These are phyloP conservation scores for Nitzschia sp. DNA, from an alignment of 108 stramenopile species.

Conservation along the genomic window DNA sequence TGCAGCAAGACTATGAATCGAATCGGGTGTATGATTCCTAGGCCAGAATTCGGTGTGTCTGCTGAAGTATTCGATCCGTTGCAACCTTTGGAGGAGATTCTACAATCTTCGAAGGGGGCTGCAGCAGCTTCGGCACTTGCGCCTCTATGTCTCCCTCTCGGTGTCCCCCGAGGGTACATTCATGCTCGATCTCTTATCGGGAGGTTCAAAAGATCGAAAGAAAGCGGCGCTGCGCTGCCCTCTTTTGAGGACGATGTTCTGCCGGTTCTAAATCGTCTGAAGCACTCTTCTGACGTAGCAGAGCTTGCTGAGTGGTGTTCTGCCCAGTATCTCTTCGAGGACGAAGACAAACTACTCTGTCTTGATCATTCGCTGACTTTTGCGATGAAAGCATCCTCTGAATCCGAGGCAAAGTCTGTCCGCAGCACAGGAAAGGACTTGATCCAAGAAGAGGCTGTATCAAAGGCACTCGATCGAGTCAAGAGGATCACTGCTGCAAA, in stretches of 20 bases:
- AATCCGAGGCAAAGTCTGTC: slow-evolving; percentile 43
- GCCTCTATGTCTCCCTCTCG: slow-evolving; percentile 65
- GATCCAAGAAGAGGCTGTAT: slow-evolving; percentile 23
- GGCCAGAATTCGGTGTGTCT: slow-evolving; percentile 13
- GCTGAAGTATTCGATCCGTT: slow-evolving; percentile 69
- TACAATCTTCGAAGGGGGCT: slow-evolving; percentile 30
- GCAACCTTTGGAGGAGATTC: slow-evolving; percentile 47
- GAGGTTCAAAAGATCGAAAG: slow-evolving; percentile 47
- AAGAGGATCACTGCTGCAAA: slow-evolving; percentile 57
- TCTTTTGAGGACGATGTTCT: slow-evolving; percentile 60
- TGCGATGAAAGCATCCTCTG: slow-evolving; percentile 73
- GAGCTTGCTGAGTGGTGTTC: slow-evolving; percentile 85
- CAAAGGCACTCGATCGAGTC: slow-evolving; percentile 53
- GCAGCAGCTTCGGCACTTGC: slow-evolving; percentile 58
- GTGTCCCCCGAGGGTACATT: slow-evolving; percentile 74
- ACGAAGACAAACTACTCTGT: slow-evolving; percentile 59
- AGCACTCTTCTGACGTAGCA: slow-evolving; percentile 50
- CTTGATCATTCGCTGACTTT: slow-evolving; percentile 62
- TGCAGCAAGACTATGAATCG: neutral
- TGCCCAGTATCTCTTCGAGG: slow-evolving; percentile 40
- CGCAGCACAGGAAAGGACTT: neutral
- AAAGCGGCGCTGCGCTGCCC: slow-evolving; percentile 43
- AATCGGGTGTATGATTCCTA: slow-evolving; percentile 11
- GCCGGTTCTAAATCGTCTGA: slow-evolving; percentile 58
- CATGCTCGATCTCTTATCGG: slow-evolving; percentile 64